Conservation (phyloP, 768 basidiomycete genomes). For the Galerina sulciceps region DNA sequence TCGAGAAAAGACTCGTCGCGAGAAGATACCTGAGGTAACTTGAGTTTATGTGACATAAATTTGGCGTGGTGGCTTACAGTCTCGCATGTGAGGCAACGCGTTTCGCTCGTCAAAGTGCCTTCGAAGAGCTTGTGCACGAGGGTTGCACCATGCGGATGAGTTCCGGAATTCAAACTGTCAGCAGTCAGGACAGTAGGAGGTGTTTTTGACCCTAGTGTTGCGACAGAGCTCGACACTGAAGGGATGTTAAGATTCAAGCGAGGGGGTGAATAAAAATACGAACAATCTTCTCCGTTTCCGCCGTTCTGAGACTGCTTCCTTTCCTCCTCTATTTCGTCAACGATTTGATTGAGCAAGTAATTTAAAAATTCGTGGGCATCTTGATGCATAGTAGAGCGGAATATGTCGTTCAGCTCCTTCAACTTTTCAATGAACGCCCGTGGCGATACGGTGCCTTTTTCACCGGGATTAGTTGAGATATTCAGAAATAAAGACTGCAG, state of each 20-base stretch:
- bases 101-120: constrained; percentile 94
- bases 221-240: constrained; percentile 64
- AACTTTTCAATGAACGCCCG: constrained; percentile 93
- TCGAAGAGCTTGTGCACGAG: constrained; percentile 94
- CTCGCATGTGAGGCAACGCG: constrained; percentile 96
- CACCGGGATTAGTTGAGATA: constrained; percentile 78
- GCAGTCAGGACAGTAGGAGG: constrained; percentile 43
- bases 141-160: constrained; percentile 59
- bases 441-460: constrained; percentile 88
- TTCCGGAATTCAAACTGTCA: constrained; percentile 50
- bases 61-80: constrained; percentile 58
- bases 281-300: constrained; percentile 65
- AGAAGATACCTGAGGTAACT: constrained; percentile 70
- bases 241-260: constrained; percentile 12
- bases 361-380: constrained; percentile 99
- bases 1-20: constrained; percentile 97
- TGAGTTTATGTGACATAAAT: constrained; percentile 13
- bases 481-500: constrained; percentile 89
- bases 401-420: constrained; percentile 90
- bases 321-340: constrained; percentile 89
- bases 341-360: constrained; percentile 89
- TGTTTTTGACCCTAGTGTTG: constrained; percentile 53
- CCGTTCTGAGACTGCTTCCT: constrained; percentile 45
- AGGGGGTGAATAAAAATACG: constrained; percentile 34
- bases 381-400: constrained; percentile 92